Evolutionary conservation across 2,329 filamentous ascomycete genomes (phyloP), one percentile per base, ranked within the genome.

Genomic region (Colletotrichum cuscutae): DNA sequence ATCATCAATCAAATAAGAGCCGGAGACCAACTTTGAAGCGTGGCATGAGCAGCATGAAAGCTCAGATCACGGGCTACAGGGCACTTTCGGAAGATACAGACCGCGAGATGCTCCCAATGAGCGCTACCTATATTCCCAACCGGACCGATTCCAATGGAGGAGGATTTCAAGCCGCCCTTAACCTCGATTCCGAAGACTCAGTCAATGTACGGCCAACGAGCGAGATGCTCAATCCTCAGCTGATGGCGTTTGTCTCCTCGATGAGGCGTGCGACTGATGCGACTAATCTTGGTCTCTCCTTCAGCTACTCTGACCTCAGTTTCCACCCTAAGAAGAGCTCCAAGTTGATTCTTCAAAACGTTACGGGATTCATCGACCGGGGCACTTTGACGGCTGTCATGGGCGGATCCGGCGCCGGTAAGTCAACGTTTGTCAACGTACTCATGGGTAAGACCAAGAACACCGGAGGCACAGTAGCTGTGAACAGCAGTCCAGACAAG

Each of bases 381-480:
- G 89, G 89, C 0, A 85, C 86, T 5, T 83, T 90, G n/a, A 88
- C 86, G 46, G 89, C 88, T 11, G 83, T 90, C n/a, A 90, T 90
- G 88, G 88, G 89, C 7, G 87, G 88, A 6, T 89, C 86, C 1
- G 88, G 89, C n/a, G 88, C 88, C 1, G 89, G 89, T 35, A 90
- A 90, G 78, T 88, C 86, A 22, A 90, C 89, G 0, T 89, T 91
- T 72, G 83, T 90, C 37, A 90, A 90, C 68, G 86, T 89, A 30
- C 82, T 90, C n/a, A 90, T 90, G 88, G 89, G 89, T 13, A 90
- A 90, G 78, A 83, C 81, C 0, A 83, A 80, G 42, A 84, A 87
- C 71, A 90, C 87, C 0, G 81, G 83, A 0, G 89, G 89, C 2
- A 75, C 81, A 0, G 86, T 89, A 30, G 86, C 85, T 59, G 84